Evolutionary conservation across 306 rosid genomes (phyloP).

Genomic region (Castanea mollissima): DNA sequence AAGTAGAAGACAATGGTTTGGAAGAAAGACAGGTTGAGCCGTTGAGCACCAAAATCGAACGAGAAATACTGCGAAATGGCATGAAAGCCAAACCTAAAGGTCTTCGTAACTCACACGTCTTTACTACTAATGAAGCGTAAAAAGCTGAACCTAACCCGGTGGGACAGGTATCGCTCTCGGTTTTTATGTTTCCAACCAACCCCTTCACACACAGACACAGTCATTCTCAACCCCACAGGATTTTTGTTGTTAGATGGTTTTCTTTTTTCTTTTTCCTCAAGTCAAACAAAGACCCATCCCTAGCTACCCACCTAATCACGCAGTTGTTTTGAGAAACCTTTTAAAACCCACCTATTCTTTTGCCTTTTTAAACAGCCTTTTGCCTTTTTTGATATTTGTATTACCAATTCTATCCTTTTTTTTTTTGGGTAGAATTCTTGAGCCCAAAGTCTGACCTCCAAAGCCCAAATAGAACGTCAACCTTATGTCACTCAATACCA

Average conservation of each 20-base stretch:
- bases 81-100: too few relatives aligned
- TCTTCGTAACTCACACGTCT: too few relatives aligned
- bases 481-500: too few relatives aligned
- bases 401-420: not conserved
- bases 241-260: not conserved
- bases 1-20: too few relatives aligned
- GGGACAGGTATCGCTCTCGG: not conserved
- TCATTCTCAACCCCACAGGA: not conserved
- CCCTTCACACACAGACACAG: not conserved
- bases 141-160: not conserved
- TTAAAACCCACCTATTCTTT: not conserved
- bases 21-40: too few relatives aligned
- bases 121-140: not conserved
- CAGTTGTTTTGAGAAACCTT: not conserved
- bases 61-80: too few relatives aligned
- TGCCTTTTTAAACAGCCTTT: too few relatives aligned
- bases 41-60: too few relatives aligned
- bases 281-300: not conserved
- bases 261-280: not conserved
- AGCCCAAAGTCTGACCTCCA: not conserved
- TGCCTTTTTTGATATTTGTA: too few relatives aligned
- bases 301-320: constrained; percentile 1
- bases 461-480: too few relatives aligned
- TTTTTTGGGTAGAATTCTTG: not conserved
- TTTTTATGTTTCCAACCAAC: not conserved